phyloP scores from a whole-genome alignment of 768 basidiomycete species.

The Pisolithus orientalis region DNA sequence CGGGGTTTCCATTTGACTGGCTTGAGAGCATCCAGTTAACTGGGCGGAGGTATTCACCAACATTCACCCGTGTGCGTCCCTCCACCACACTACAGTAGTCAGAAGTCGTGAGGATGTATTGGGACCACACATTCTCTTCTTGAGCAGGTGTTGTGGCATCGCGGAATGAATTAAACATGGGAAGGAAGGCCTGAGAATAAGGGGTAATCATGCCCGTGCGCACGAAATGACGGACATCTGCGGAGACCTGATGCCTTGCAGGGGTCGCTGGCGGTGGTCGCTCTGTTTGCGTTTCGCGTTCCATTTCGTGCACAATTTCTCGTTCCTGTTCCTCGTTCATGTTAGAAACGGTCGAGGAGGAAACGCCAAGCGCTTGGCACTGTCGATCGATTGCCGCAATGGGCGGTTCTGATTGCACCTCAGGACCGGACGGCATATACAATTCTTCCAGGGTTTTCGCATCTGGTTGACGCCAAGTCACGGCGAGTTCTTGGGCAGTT shows the following conservation, averaged over 20 bases:
- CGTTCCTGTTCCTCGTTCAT: slow-evolving; percentile 45
- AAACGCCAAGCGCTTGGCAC: slow-evolving; percentile 22
- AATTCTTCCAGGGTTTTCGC: slow-evolving; percentile 32
- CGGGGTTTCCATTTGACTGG: slow-evolving; percentile 2
- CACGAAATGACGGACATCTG: slow-evolving; percentile 23
- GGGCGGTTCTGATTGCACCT: background rate
- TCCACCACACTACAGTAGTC: too few relatives aligned
- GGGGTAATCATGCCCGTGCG: slow-evolving; percentile 5
- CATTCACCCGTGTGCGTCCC: too few relatives aligned
- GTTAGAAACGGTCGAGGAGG: slow-evolving; percentile 10
- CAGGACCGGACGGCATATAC: slow-evolving; percentile 14
- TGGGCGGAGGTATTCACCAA: slow-evolving; percentile 6
- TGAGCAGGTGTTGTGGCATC: slow-evolving; percentile 4
- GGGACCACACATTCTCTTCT: slow-evolving; percentile 16
- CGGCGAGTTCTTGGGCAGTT: background rate
- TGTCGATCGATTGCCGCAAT: slow-evolving; percentile 20
- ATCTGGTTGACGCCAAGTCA: slow-evolving; percentile 35
- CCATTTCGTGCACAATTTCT: slow-evolving; percentile 37
- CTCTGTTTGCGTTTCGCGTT: slow-evolving; percentile 33
- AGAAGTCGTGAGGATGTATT: too few relatives aligned
- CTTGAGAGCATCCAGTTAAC: slow-evolving; percentile 12
- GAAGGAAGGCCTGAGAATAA: too few relatives aligned
- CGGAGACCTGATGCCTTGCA: slow-evolving; percentile 22
- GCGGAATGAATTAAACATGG: slow-evolving; percentile 7
- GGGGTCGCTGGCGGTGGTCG: slow-evolving; percentile 26